Percentiles rank a stretch among this genome's conserved stretches.
Conservation (phyloP, 2,329 filamentous ascomycete species). For the Lachnum nothofagi region DNA sequence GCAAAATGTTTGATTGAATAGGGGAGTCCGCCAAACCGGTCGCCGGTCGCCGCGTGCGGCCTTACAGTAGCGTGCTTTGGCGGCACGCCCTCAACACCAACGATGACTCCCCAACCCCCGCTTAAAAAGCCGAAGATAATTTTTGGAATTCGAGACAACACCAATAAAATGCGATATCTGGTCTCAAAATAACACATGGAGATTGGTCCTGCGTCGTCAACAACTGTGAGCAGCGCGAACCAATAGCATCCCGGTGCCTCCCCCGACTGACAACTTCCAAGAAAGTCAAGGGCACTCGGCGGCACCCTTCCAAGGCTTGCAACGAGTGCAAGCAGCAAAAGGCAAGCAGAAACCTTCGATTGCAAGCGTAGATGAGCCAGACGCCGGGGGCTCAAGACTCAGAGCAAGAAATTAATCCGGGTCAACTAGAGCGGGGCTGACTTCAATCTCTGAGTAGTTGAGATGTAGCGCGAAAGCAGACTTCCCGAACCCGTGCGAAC, state of each 20-base stretch:
- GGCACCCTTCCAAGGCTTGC: conserved; percentile 14
- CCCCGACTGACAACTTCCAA: neutral
- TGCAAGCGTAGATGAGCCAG: neutral
- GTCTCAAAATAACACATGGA: neutral
- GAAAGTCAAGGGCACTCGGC: conserved; percentile 3
- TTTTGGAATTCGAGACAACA: too few species aligned
- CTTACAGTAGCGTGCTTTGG: too few species aligned
- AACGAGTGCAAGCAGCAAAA: conserved; percentile 17
- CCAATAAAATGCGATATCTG: neutral
- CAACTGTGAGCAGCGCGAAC: neutral
- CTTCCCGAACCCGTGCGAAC: conserved; percentile 8
- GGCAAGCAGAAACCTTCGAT: neutral
- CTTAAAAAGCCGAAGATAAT: too few species aligned
- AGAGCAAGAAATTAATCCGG: neutral
- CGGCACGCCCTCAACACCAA: too few species aligned
- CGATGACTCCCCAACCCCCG: too few species aligned
- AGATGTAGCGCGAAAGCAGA: conserved; percentile 13
- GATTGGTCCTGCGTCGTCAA: neutral
- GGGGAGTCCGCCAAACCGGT: too few species aligned
- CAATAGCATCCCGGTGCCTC: neutral
- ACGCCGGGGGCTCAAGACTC: neutral
- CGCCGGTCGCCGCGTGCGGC: too few species aligned
- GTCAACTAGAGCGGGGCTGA: conserved; percentile 1
- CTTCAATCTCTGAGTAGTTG: conserved; percentile 2
- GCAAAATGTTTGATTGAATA: too few species aligned